Evolutionary conservation across 2,329 filamentous ascomycete species (phyloP).

Genomic region (Colletotrichum acutatum): DNA sequence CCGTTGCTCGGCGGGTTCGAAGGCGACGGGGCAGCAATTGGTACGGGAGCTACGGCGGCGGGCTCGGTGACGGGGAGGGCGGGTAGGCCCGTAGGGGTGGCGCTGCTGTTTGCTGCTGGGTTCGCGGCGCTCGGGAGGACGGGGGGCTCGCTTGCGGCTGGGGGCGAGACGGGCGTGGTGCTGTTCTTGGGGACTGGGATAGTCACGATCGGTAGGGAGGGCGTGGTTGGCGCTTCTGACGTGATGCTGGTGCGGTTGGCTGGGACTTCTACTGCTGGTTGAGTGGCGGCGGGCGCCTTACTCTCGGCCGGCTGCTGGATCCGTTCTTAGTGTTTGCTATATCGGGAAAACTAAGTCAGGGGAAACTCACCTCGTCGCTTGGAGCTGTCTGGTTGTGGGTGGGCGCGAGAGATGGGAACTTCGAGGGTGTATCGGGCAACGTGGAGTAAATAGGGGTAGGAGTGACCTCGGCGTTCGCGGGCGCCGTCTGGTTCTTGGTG

Average conservation of each 20-base stretch:
- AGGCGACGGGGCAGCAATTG: background rate
- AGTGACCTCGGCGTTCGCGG: background rate
- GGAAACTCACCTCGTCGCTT: background rate
- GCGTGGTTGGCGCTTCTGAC: slow-evolving; percentile 9
- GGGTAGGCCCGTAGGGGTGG: background rate
- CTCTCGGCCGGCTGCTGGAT: background rate
- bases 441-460: background rate
- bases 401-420: slow-evolving; percentile 1
- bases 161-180: background rate
- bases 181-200: background rate
- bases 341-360: background rate
- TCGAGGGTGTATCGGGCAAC: background rate
- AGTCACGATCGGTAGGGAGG: background rate
- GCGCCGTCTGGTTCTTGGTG: background rate
- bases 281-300: background rate
- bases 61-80: slow-evolving; percentile 12
- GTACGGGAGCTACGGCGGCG: slow-evolving; percentile 8
- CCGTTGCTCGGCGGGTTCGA: background rate
- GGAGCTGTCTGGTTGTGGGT: slow-evolving; percentile 14
- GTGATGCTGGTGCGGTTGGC: slow-evolving; percentile 24
- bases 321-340: background rate
- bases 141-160: background rate
- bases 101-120: background rate
- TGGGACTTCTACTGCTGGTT: background rate
- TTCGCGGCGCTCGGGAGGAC: background rate